A percentile compares a stretch with the other conserved stretches of the same genome.
These are phyloP conservation scores for Coprinopsis cinerea DNA, from an alignment of 768 basidiomycete species.

Conservation along the genomic window DNA sequence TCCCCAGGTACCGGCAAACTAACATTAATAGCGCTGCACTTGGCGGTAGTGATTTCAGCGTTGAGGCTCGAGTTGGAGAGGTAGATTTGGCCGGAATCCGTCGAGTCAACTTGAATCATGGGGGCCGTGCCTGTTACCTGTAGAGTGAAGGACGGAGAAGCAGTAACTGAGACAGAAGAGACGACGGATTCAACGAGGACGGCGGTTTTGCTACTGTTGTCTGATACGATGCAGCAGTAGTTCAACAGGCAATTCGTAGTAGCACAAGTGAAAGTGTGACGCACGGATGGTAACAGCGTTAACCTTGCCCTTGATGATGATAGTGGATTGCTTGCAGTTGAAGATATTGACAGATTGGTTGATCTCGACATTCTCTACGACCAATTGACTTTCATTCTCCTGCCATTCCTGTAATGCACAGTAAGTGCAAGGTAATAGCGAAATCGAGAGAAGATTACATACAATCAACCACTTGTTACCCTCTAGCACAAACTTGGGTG, in stretches of 20 bases:
- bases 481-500: slow-evolving; percentile 81
- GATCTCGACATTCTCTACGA: slow-evolving; percentile 70
- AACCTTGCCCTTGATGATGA: slow-evolving; percentile 87
- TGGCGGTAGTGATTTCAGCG: slow-evolving; percentile 88
- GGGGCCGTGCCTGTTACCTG: slow-evolving; percentile 89
- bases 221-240: slow-evolving; percentile 33
- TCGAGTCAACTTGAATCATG: slow-evolving; percentile 90
- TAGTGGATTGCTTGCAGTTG: slow-evolving; percentile 80
- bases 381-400: slow-evolving; percentile 70
- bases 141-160: slow-evolving; percentile 87
- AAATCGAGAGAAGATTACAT: slow-evolving; percentile 19
- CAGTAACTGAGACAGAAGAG: slow-evolving; percentile 83
- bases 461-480: slow-evolving; percentile 95
- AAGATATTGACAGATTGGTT: slow-evolving; percentile 86
- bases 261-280: slow-evolving; percentile 21
- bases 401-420: slow-evolving; percentile 69
- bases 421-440: too few relatives aligned
- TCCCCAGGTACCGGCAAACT: slow-evolving; percentile 80
- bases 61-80: slow-evolving; percentile 74
- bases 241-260: neutral
- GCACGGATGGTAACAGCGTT: slow-evolving; percentile 89
- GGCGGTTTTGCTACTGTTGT: slow-evolving; percentile 83
- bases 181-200: slow-evolving; percentile 90
- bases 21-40: slow-evolving; percentile 91
- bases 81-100: slow-evolving; percentile 93